Evolutionary conservation across 1,284 basidiomycete species (phyloP).

Genomic region (Malassezia furfur): DNA sequence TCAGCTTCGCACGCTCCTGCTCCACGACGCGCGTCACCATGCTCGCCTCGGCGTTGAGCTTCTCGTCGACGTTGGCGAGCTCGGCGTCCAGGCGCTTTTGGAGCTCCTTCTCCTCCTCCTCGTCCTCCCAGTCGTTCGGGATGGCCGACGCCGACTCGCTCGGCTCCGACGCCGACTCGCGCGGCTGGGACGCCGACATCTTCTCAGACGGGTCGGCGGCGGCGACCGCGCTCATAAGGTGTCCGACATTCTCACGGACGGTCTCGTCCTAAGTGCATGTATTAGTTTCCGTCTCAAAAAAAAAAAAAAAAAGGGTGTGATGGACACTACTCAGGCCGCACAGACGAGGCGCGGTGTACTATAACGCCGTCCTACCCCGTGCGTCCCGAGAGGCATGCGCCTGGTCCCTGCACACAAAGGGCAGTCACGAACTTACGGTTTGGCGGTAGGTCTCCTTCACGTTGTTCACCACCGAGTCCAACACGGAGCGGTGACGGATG

Average conservation of each 20-base stretch:
- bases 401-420: neutral
- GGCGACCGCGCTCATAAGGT: neutral
- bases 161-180: constrained; percentile 1
- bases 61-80: constrained; percentile 6
- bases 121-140: constrained; percentile 12
- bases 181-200: neutral
- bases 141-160: neutral
- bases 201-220: neutral
- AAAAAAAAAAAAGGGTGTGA: neutral
- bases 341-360: constrained; percentile 4
- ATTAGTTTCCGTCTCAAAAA: constrained; percentile 2
- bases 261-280: neutral
- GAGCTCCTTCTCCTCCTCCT: neutral
- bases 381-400: neutral
- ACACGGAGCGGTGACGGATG: neutral
- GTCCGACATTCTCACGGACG: neutral
- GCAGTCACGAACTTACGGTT: constrained; percentile 4
- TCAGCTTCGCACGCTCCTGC: neutral
- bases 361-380: neutral
- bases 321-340: constrained; percentile 4
- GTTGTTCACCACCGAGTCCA: constrained; percentile 5
- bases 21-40: neutral
- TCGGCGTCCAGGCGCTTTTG: constrained; percentile 16
- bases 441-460: constrained; percentile 14
- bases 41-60: constrained; percentile 5